Evolutionary conservation across 176 grass and related monocot species (phyloP).

Genomic region (Triticum timopheevii): DNA sequence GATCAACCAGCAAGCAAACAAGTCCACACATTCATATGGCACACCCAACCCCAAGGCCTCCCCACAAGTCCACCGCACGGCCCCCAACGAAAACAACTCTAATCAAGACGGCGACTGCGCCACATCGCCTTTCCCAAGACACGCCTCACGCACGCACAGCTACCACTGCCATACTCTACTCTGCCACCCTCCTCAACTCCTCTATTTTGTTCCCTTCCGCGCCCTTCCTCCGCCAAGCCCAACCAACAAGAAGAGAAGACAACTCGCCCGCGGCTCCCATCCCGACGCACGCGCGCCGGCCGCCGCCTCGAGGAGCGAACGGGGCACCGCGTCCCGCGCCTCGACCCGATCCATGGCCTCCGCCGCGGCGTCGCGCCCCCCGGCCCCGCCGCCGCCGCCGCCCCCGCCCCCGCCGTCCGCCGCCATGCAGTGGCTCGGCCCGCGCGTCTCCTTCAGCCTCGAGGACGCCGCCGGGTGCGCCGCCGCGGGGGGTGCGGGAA

Average conservation of each 20-base stretch:
- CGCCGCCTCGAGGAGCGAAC: not conserved
- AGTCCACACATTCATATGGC: no score
- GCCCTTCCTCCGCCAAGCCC: not conserved
- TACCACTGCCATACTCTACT: no score
- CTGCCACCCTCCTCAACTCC: no score
- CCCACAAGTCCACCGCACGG: no score
- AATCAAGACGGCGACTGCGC: no score
- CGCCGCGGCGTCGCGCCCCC: slow-evolving; percentile 49
- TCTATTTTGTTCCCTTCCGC: not conserved
- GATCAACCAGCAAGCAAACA: no score
- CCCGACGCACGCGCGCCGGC: not conserved
- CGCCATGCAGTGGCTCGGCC: slow-evolving; percentile 59
- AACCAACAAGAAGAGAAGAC: not conserved
- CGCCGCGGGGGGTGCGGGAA: not conserved
- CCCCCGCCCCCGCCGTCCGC: not conserved
- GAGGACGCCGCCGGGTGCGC: slow-evolving; percentile 35
- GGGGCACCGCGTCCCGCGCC: not conserved
- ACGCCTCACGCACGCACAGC: no score
- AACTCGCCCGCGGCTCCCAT: not conserved
- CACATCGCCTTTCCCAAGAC: no score
- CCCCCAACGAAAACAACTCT: no score
- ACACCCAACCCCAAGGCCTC: no score
- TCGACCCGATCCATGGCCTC: slow-evolving; percentile 23
- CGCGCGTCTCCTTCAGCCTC: slow-evolving; percentile 81
- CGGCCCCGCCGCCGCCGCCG: slow-evolving; percentile 35